These are phyloP conservation scores for Ustilaginoidea virens DNA, from an alignment of 2,329 filamentous ascomycete genomes.

Conservation along the genomic window DNA sequence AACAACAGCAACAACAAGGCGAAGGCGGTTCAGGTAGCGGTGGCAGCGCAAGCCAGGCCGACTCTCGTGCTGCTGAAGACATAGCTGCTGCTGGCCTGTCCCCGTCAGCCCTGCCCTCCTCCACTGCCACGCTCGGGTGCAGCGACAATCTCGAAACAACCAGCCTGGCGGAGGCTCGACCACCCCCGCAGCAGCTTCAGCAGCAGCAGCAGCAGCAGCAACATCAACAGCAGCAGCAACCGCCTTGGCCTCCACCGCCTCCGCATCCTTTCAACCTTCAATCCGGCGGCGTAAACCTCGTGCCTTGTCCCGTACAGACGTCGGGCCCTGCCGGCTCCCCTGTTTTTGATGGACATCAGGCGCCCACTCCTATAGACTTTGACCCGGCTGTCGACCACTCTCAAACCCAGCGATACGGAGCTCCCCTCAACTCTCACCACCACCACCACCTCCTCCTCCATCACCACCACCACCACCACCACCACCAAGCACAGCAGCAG, in stretches of 20 bases:
- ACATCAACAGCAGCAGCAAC: constrained; percentile 13
- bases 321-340: constrained; percentile 10
- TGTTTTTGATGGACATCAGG: constrained; percentile 19
- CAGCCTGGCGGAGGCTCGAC: constrained; percentile 11
- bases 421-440: constrained; percentile 11
- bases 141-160: constrained; percentile 25
- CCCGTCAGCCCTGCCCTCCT: constrained; percentile 32
- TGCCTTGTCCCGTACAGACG: constrained; percentile 16
- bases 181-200: constrained; percentile 9
- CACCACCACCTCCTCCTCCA: constrained; percentile 15
- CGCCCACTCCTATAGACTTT: constrained; percentile 23
- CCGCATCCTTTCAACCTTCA: constrained; percentile 17
- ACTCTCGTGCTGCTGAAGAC: constrained; percentile 16
- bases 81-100: constrained; percentile 18
- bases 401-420: constrained; percentile 33
- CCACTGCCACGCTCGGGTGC: constrained; percentile 27
- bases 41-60: constrained; percentile 10
- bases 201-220: constrained; percentile 12
- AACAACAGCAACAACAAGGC: constrained; percentile 1
- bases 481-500: constrained; percentile 10
- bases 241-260: constrained; percentile 12
- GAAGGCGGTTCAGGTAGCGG: constrained; percentile 1
- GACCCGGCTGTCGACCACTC: constrained; percentile 27
- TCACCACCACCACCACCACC: constrained; percentile 11
- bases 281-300: constrained; percentile 13